These are phyloP conservation scores for Hapsidospora chrysogenum DNA, from an alignment of 495 filamentous ascomycete species.

Conservation along the genomic window DNA sequence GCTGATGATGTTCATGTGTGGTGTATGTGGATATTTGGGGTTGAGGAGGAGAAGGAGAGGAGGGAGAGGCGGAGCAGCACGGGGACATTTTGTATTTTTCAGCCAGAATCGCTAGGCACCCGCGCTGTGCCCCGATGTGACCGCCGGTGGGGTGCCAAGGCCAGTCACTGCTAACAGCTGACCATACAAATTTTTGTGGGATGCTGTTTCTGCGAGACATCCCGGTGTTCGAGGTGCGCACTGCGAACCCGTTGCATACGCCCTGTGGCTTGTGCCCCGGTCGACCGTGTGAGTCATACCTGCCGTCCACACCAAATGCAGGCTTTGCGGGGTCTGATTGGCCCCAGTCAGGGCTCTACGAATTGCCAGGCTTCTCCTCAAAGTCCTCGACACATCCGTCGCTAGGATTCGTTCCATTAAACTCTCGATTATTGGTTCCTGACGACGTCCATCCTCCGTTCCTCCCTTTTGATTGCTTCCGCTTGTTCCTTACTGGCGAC, in stretches of 20 bases:
- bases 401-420: no score
- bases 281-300: background rate
- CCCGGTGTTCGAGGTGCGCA: no score
- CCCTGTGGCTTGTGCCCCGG: background rate
- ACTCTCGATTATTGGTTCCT: no score
- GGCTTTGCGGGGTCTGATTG: background rate
- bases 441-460: no score
- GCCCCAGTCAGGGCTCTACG: no score
- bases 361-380: no score
- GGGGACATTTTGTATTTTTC: constrained; percentile 15
- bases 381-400: no score
- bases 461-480: no score
- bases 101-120: constrained; percentile 13
- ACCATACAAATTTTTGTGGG: no score
- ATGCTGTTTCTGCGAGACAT: no score
- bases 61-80: constrained; percentile 7
- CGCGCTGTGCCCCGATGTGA: background rate
- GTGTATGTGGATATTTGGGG: constrained; percentile 5
- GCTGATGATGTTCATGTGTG: constrained; percentile 4
- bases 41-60: constrained; percentile 9
- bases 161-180: no score
- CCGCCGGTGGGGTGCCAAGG: background rate
- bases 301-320: background rate
- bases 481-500: no score
- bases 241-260: background rate